Conservation (phyloP, 2,329 filamentous ascomycete species). For the Sphaerulina musiva region DNA sequence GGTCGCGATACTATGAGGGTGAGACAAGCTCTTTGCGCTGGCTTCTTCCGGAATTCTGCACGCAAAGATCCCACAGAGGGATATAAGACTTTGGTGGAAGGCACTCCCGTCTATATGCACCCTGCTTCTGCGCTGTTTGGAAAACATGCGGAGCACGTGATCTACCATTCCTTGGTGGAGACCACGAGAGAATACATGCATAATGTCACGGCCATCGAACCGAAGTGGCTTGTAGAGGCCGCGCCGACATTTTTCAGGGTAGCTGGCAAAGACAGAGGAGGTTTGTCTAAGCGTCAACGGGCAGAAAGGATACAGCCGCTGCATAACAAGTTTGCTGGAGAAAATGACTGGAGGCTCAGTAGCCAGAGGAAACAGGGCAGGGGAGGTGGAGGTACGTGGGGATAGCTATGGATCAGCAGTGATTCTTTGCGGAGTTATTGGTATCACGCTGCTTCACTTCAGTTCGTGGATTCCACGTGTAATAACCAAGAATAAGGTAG, state of each 20-base stretch:
- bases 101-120: constrained; percentile 91
- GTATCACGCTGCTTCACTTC: no score
- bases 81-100: constrained; percentile 95
- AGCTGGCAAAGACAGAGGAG: constrained; percentile 65
- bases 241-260: constrained; percentile 99
- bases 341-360: constrained; percentile 91
- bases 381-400: constrained; percentile 91
- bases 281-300: constrained; percentile 80
- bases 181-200: constrained; percentile 99
- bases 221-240: constrained; percentile 87
- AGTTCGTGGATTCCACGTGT: no score
- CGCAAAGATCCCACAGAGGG: constrained; percentile 94
- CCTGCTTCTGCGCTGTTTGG: constrained; percentile 87
- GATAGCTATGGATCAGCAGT: constrained; percentile 39
- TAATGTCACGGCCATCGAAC: constrained; percentile 84
- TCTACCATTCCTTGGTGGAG: constrained; percentile 84
- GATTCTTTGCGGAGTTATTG: no score
- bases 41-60: constrained; percentile 92
- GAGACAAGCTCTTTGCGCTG: constrained; percentile 78
- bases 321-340: constrained; percentile 84
- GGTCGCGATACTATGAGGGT: constrained; percentile 82
- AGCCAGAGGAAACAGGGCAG: constrained; percentile 80
- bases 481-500: no score
- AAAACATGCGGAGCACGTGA: constrained; percentile 92
- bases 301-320: constrained; percentile 91